Conservation (phyloP, 768 basidiomycete genomes). For the Cyathus striatus region DNA sequence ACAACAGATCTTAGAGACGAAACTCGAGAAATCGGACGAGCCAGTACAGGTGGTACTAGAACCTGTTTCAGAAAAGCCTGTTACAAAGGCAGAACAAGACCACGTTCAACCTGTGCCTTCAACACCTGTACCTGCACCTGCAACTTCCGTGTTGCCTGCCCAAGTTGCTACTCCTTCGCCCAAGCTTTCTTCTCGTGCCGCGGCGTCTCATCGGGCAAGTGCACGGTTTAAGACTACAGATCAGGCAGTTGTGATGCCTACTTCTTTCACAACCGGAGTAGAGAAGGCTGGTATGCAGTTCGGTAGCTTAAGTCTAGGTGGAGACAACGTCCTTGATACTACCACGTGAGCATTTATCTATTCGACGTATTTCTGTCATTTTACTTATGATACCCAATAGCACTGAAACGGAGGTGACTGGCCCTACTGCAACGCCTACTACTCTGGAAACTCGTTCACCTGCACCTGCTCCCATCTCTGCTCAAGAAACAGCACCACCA, state of each 20-base stretch:
- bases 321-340: conserved; percentile 53
- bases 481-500: conserved; percentile 23
- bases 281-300: conserved; percentile 91
- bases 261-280: conserved; percentile 53
- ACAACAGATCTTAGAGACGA: conserved; percentile 8
- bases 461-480: conserved; percentile 10
- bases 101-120: conserved; percentile 29
- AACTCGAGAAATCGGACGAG: conserved; percentile 23
- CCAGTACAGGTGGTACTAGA: conserved; percentile 22
- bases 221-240: conserved; percentile 70
- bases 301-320: conserved; percentile 75
- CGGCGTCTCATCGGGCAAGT: conserved; percentile 49
- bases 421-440: conserved; percentile 29
- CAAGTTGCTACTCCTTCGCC: conserved; percentile 40
- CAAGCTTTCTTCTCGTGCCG: conserved; percentile 50
- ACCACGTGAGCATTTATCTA: conserved; percentile 39
- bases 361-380: too few relatives aligned
- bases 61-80: conserved; percentile 17
- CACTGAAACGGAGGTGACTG: conserved; percentile 28
- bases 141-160: conserved; percentile 24
- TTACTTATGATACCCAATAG: conserved; percentile 7
- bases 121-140: conserved; percentile 21
- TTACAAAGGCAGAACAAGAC: conserved; percentile 11
- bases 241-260: conserved; percentile 79
- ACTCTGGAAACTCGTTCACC: too few relatives aligned